Percentiles rank a stretch among this genome's conserved stretches.
phyloP scores from a whole-genome alignment of 495 filamentous ascomycete species.

The Lindgomyces ingoldianus region DNA sequence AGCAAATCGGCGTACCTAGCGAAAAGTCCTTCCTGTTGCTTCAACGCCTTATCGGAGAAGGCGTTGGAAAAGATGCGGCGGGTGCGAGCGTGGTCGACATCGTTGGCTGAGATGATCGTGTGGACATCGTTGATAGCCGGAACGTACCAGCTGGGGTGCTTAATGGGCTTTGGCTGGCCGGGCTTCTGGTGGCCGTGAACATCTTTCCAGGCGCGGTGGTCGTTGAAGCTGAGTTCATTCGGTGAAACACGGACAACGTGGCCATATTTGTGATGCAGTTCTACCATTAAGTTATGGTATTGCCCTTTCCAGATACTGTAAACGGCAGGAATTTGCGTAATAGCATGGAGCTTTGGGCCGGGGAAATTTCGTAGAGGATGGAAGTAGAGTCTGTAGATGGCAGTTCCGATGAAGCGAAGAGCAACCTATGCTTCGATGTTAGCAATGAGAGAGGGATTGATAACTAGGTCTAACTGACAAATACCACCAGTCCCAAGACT shows the following conservation, averaged over 20 bases:
- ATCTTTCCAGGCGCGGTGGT: slow-evolving; percentile 32
- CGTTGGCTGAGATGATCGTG: slow-evolving; percentile 25
- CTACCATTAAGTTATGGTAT: not conserved
- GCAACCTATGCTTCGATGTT: not conserved
- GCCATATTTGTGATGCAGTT: slow-evolving; percentile 25
- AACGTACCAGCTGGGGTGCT: slow-evolving; percentile 22
- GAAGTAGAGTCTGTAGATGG: slow-evolving; percentile 37
- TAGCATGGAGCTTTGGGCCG: slow-evolving; percentile 30
- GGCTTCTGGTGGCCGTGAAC: slow-evolving; percentile 22
- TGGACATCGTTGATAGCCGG: slow-evolving; percentile 3
- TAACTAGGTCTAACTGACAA: not conserved
- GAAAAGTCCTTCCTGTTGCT: slow-evolving; percentile 36
- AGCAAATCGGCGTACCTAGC: slow-evolving; percentile 41
- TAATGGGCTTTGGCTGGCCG: slow-evolving; percentile 23
- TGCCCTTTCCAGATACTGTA: not conserved
- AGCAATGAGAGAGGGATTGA: not conserved
- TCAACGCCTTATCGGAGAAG: slow-evolving; percentile 37
- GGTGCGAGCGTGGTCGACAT: slow-evolving; percentile 28
- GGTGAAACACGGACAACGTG: slow-evolving; percentile 32
- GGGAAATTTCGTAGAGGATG: slow-evolving; percentile 40
- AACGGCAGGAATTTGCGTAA: slow-evolving; percentile 11
- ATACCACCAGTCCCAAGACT: not conserved
- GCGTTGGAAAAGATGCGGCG: slow-evolving; percentile 34
- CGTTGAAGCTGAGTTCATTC: slow-evolving; percentile 31
- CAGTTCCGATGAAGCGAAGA: not conserved